phyloP scores from a whole-genome alignment of 306 rosid species.

The Rosa rugosa region DNA sequence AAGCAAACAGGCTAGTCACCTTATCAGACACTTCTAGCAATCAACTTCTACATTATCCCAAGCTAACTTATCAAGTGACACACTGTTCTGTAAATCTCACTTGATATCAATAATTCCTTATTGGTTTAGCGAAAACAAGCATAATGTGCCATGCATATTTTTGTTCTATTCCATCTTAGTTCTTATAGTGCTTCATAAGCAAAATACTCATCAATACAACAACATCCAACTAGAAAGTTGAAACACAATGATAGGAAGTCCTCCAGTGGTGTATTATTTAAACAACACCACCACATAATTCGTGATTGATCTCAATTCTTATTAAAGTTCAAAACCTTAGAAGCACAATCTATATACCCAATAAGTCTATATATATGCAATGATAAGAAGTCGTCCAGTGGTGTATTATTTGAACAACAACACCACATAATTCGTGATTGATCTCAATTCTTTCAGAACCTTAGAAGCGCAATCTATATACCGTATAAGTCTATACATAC shows the following conservation, averaged over 20 bases:
- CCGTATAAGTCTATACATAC: background rate
- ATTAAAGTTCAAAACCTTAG: slow-evolving; percentile 5
- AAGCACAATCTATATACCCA: background rate
- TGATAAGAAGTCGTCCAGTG: background rate
- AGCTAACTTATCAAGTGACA: background rate
- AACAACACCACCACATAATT: background rate
- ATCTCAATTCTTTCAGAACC: slow-evolving; percentile 2
- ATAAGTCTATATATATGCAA: background rate
- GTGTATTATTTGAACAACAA: background rate
- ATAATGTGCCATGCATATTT: background rate
- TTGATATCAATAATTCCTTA: background rate
- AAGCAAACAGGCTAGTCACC: background rate
- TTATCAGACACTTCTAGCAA: background rate
- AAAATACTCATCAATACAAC: background rate
- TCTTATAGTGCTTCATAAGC: slow-evolving; percentile 1
- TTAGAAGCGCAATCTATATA: background rate
- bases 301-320: background rate
- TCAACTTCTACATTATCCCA: slow-evolving; percentile 10
- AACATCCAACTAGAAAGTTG: background rate
- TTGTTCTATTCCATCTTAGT: background rate
- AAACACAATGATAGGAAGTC: background rate
- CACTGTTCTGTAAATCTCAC: background rate
- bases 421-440: background rate
- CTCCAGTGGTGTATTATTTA: background rate
- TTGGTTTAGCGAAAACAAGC: background rate